Percentiles rank a stretch among this genome's conserved stretches.
Evolutionary conservation across 2,329 filamentous ascomycete genomes (phyloP).

Genomic region (Colletotrichum sansevieriae): DNA sequence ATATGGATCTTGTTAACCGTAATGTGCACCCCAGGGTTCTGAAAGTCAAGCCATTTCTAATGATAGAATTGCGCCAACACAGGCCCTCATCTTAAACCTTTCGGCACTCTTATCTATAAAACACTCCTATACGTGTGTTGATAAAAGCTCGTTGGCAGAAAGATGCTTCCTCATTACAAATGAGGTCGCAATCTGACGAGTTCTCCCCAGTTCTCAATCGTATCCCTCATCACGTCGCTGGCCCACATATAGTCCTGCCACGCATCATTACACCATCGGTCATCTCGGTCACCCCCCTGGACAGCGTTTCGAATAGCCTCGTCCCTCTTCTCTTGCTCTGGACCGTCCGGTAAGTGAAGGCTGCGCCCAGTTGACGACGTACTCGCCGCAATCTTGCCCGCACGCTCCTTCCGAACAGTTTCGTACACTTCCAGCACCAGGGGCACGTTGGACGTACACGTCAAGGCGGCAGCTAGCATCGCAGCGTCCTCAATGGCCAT

Average conservation of each 20-base stretch:
- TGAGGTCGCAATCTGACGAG: slow-evolving; percentile 3
- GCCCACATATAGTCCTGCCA: slow-evolving; percentile 50
- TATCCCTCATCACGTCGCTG: slow-evolving; percentile 49
- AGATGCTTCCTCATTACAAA: background rate
- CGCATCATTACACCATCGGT: slow-evolving; percentile 46
- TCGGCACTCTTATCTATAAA: no score
- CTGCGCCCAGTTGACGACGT: slow-evolving; percentile 35
- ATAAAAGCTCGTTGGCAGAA: background rate
- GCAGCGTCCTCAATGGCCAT: slow-evolving; percentile 77
- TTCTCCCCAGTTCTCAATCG: slow-evolving; percentile 43
- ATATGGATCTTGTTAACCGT: no score
- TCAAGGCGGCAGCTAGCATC: slow-evolving; percentile 59
- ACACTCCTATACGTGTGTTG: no score
- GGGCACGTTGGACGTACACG: slow-evolving; percentile 46
- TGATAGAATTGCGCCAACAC: no score
- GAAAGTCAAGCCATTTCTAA: no score
- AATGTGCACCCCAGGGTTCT: no score
- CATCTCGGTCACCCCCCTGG: slow-evolving; percentile 41
- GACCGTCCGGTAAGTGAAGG: slow-evolving; percentile 44
- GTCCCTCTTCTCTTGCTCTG: slow-evolving; percentile 42
- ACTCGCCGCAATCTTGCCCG: slow-evolving; percentile 43
- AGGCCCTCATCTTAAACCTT: no score
- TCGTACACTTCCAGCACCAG: slow-evolving; percentile 44
- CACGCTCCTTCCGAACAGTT: slow-evolving; percentile 42
- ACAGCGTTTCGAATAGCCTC: slow-evolving; percentile 38